These are phyloP conservation scores for Fraxinus angustifolia DNA, from an alignment of 305 asterid genomes.

Conservation along the genomic window DNA sequence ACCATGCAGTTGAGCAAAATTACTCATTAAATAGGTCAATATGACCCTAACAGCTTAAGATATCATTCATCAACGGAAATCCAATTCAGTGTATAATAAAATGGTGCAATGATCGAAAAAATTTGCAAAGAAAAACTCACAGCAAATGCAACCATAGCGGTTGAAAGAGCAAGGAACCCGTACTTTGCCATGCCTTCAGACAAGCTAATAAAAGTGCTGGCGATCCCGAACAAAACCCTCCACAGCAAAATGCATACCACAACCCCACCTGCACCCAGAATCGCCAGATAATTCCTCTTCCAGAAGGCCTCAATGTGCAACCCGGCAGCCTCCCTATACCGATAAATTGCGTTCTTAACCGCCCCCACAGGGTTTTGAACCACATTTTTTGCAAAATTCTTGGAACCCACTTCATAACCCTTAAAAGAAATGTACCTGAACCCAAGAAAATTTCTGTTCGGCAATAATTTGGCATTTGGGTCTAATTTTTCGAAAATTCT, in stretches of 20 bases:
- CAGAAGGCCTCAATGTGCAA: conserved; percentile 89
- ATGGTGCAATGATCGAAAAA: neutral
- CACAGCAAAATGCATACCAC: conserved; percentile 73
- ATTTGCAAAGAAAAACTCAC: neutral
- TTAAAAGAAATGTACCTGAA: conserved; percentile 54
- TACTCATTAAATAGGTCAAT: neutral
- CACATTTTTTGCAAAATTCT: conserved; percentile 32
- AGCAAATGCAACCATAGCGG: neutral
- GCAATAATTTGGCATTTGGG: conserved; percentile 28
- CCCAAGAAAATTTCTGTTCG: conserved; percentile 35
- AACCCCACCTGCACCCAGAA: conserved; percentile 76
- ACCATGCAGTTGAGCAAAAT: neutral
- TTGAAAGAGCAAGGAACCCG: neutral
- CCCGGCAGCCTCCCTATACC: conserved; percentile 68
- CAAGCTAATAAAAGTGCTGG: neutral
- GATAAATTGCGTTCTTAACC: conserved; percentile 34
- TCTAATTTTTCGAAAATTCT: conserved; percentile 32
- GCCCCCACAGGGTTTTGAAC: conserved; percentile 43
- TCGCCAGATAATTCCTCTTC: conserved; percentile 71
- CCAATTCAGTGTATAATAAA: neutral
- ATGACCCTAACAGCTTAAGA: neutral
- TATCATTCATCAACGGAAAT: neutral
- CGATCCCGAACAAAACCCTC: conserved; percentile 35
- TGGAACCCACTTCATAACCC: conserved; percentile 39
- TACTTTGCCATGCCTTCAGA: neutral